Evolutionary conservation across 345 rosid genomes (phyloP), one percentile per base, ranked within the genome.

Genomic region (Citrus inodora): DNA sequence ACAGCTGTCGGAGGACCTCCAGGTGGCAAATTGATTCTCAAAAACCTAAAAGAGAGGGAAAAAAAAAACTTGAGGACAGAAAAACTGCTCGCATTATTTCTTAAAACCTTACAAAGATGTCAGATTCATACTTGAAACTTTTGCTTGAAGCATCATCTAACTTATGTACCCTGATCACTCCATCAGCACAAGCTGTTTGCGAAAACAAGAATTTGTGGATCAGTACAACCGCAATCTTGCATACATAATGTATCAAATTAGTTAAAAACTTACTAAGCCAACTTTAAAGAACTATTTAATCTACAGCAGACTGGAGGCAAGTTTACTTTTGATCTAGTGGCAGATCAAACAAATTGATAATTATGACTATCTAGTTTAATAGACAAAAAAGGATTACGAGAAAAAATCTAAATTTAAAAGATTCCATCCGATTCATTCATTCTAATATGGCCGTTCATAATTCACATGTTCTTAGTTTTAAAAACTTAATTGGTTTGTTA

Each of bases 71-170:
- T 67, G 66, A 82, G 33, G 33, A 72, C 53, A 25, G 40, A 37
- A 19, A 63, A 75, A 75, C 69, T 62, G 9, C 32, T 60, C 13
- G 24, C n/a, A 79, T 17, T 3, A 42, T 28, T 70, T 17, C 3
- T 56, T 19, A 66, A 59, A 0, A 55, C 4, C 0, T 56, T 24
- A 84, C 70, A 74, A 28, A 56, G 0, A 13, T 11, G 51, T 61
- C 4, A 40, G 6, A 58, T 74, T 75, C 90, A 22, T 92, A 96
- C 98, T 91, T 96, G 89, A 92, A 94, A 88, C 98, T 92, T 92
- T 92, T 96, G 85, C 94, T 96, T 7, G 92, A 87, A 75, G 95
- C 98, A 83, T 96, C 94, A 77, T 96, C 98, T 88, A 96, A 83
- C 89, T 91, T 92, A 78, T 90, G 94, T 71, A 94, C 88, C 87